A percentile compares a stretch with the other conserved stretches of the same genome.
phyloP scores from a whole-genome alignment of 805 yeast species.

The Jamesozyma rosinii region DNA sequence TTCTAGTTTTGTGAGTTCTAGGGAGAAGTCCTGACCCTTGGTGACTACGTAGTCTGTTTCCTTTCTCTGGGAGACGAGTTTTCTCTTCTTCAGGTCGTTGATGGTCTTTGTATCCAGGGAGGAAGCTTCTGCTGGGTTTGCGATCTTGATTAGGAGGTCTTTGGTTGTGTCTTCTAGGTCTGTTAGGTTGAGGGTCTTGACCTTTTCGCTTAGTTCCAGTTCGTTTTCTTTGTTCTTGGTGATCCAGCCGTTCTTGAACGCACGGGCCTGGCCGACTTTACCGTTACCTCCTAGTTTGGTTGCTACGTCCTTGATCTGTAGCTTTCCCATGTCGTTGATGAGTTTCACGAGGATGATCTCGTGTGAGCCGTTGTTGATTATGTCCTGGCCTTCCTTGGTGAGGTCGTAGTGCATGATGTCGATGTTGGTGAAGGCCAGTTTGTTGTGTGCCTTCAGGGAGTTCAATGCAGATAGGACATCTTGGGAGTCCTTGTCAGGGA shows the following conservation, averaged over 20 bases:
- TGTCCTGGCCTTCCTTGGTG: constrained; percentile 74
- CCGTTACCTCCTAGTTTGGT: constrained; percentile 83
- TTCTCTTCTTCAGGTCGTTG: constrained; percentile 87
- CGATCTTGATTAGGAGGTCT: constrained; percentile 48
- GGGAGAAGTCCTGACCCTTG: constrained; percentile 79
- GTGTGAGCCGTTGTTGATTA: constrained; percentile 76
- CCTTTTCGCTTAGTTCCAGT: constrained; percentile 48
- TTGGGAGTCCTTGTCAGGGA: constrained; percentile 58
- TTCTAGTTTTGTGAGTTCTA: constrained; percentile 70
- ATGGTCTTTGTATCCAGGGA: constrained; percentile 51
- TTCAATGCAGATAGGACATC: constrained; percentile 73
- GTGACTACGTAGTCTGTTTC: constrained; percentile 61
- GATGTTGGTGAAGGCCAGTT: constrained; percentile 62
- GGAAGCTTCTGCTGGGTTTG: constrained; percentile 3
- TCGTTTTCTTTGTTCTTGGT: constrained; percentile 70
- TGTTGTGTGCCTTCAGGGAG: constrained; percentile 74
- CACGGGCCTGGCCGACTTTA: constrained; percentile 90
- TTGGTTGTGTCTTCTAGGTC: constrained; percentile 54
- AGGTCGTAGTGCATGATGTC: constrained; percentile 72
- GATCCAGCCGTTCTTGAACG: constrained; percentile 96
- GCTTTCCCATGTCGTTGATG: constrained; percentile 61
- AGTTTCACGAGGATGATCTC: constrained; percentile 78
- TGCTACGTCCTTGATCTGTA: constrained; percentile 66
- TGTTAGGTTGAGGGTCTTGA: constrained; percentile 32
- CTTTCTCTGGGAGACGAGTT: constrained; percentile 64